Base-by-base conservation (phyloP, 2,329 filamentous ascomycete genomes). In the Calonectria crousiana region DNA sequence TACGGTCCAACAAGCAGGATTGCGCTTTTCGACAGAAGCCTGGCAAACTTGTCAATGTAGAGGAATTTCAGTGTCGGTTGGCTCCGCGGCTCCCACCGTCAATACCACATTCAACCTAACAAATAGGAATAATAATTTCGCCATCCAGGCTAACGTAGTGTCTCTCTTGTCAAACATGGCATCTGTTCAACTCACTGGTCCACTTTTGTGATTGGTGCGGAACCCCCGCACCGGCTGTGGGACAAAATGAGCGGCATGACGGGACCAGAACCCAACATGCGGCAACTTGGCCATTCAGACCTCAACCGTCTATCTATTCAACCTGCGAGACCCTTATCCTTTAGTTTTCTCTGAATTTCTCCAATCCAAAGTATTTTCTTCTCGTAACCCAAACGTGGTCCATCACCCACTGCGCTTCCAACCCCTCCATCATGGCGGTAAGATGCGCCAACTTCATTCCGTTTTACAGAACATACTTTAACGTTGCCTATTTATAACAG, bases 401-500 rank as follows among this genome's bases (percentile, higher is more conserved):
- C 20, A 13, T 38, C 20, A 60, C 51, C 65, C 38, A 14, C 38
- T 23, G 56, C 64, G 20, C 23, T 23, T 34, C 49, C 30, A 28
- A 18, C 36, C n/a, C 56, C 34, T 47, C 14, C 53, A 62, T 67
- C 14, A 80, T 80, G 79, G 77, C 79, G 67, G 79, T 81, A 72
- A 80, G 75, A 68, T 44, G 28, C 9, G 62, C 49, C 32, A 14
- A 11, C 28, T 20, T 26, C 16, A 77, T 66, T 72, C 23, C 38
- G 38, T 11, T 30, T 32, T 10, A 16, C 49, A 67, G 1, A 47
- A 23, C n/a, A 13, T 5, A 30, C 30, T 56, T 56, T 41, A 52
- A 44, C 26, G 26, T 62, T 51, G 36, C 34, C 32, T 23, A 68
- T 20, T 38, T 18, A 16, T 36, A 28, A n/a, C 52, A 90, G 88